Conservation (phyloP, 257 asterid species). For the Nicotiana otophora region DNA sequence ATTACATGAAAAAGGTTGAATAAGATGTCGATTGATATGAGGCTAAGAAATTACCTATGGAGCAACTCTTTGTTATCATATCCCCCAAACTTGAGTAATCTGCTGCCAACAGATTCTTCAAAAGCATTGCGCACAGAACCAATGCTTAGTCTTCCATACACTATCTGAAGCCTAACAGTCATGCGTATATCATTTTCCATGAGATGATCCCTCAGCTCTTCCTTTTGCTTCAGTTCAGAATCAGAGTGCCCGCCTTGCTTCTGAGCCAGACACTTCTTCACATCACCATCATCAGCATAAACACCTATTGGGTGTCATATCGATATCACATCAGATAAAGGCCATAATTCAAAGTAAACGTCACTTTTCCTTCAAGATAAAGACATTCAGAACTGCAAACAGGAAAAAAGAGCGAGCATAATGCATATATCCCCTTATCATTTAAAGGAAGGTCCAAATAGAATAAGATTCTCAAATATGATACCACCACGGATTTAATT, state of each 20-base stretch:
- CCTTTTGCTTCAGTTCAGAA: conserved; percentile 42
- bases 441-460: not conserved
- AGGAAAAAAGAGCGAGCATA: not conserved
- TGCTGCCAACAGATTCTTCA: conserved; percentile 74
- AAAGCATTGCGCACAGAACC: conserved; percentile 69
- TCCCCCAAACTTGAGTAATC: conserved; percentile 60
- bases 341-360: not conserved
- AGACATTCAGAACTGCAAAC: not conserved
- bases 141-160: conserved; percentile 75
- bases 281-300: conserved; percentile 72
- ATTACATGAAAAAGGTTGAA: not conserved
- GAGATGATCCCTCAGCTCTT: conserved; percentile 43
- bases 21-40: not conserved
- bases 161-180: conserved; percentile 86
- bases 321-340: not conserved
- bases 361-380: not conserved
- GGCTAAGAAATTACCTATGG: conserved; percentile 38
- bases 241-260: conserved; percentile 39
- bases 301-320: conserved; percentile 41
- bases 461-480: not conserved
- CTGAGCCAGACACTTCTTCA: conserved; percentile 46
- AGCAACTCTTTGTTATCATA: conserved; percentile 65
- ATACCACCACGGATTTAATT: not conserved
- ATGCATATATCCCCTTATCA: not conserved
- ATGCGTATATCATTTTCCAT: conserved; percentile 64